phyloP scores from a whole-genome alignment of 768 basidiomycete genomes.

The Lentinula detonsa region DNA sequence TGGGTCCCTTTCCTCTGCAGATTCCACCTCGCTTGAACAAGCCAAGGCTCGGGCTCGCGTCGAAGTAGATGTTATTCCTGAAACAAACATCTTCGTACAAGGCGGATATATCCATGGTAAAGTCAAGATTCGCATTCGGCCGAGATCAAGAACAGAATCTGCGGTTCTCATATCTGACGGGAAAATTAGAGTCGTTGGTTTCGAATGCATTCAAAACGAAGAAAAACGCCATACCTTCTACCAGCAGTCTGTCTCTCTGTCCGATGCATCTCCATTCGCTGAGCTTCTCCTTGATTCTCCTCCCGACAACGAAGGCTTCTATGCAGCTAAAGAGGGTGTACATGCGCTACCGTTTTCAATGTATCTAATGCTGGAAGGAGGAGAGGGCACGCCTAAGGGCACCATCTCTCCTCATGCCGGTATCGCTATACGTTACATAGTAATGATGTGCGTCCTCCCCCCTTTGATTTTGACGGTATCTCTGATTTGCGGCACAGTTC shows the following conservation, averaged over 20 bases:
- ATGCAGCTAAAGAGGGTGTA: conserved; percentile 54
- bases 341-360: conserved; percentile 72
- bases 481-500: conserved; percentile 36
- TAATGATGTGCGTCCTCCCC: conserved; percentile 57
- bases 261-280: conserved; percentile 40
- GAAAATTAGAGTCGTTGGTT: conserved; percentile 80
- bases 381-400: conserved; percentile 55
- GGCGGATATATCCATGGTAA: conserved; percentile 68
- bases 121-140: conserved; percentile 59
- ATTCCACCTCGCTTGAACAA: conserved; percentile 54
- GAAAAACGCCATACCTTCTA: conserved; percentile 76
- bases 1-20: conserved; percentile 11
- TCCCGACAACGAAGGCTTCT: conserved; percentile 57
- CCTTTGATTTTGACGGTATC: conserved; percentile 2
- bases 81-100: conserved; percentile 73
- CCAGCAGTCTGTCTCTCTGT: conserved; percentile 56
- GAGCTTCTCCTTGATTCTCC: conserved; percentile 36
- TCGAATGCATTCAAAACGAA: conserved; percentile 61
- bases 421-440: conserved; percentile 71
- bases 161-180: conserved; percentile 64
- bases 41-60: conserved; percentile 71
- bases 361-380: conserved; percentile 50
- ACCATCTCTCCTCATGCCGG: conserved; percentile 39
- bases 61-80: conserved; percentile 75
- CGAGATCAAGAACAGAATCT: conserved; percentile 46